Evolutionary conservation across 495 filamentous ascomycete genomes (phyloP), one percentile per base, ranked within the genome.

Genomic region (Hypoxylon cercidicola): DNA sequence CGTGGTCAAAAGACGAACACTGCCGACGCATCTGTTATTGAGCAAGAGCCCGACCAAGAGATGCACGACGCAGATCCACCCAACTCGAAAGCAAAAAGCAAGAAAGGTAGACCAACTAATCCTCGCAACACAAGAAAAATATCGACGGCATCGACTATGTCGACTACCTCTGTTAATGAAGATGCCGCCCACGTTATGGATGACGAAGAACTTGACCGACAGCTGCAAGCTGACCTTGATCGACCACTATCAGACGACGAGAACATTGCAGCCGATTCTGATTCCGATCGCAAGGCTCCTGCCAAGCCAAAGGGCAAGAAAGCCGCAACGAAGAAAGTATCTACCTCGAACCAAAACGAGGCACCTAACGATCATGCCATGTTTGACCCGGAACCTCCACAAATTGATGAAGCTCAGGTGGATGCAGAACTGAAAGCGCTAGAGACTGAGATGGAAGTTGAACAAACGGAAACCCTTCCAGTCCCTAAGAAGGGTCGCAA

Each of bases 191-290:
- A 68, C 28, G 51, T 79, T 1, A 81, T 81, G 4, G 79, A 82
- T 46, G 87, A 93, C 51, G 85, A 87, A 2, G 89, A 90, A 51
- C 80, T 92, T 30, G 87, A 93, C n/a, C 82, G 84, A 20, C 86
- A 83, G 28, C 78, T 93, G 2, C 84, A 88, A 63, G 86, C 86
- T 16, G 90, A 90, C 41, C 81, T 91, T 15, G 88, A 88, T 13
- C 75, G 82, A 34, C 85, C 78, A 5, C 61, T 87, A 10, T 84
- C 79, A 9, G 84, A 88, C 51, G 85, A 85, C 20, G 85, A 88
- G 43, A 74, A 75, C 21, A 62, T 75, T 23, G 64, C 65, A 9
- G 71, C 60, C 6, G 73, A 76, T 53, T 77, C 74, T n/a, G 78
- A 78, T 30, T 62, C 73, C 2, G 74, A 74, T 50, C 68, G 66